Evolutionary conservation across 768 basidiomycete species (phyloP).

Genomic region (Rubroboletus satanas): DNA sequence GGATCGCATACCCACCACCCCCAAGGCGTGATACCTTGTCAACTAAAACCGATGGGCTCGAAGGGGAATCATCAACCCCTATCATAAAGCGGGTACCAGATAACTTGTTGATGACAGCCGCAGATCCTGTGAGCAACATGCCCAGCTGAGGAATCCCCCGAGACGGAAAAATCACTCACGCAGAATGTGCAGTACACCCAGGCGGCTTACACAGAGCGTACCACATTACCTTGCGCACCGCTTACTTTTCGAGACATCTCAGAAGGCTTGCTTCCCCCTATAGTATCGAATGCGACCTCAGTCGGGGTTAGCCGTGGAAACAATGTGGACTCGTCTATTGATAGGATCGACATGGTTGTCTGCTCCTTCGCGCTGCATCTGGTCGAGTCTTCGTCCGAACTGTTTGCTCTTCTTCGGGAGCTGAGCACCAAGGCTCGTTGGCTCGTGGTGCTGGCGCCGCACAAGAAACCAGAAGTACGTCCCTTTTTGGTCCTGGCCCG

Average conservation of each 20-base stretch:
- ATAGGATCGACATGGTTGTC: constrained; percentile 54
- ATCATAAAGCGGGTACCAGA: constrained; percentile 7
- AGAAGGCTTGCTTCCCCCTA: constrained; percentile 47
- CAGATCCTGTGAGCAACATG: constrained; percentile 24
- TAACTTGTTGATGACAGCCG: constrained; percentile 19
- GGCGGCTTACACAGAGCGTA: constrained; percentile 53
- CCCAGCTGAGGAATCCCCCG: background rate
- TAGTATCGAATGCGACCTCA: constrained; percentile 10
- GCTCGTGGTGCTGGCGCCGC: constrained; percentile 68
- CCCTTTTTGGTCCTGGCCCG: background rate
- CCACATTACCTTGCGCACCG: constrained; percentile 49
- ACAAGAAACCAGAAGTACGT: constrained; percentile 70
- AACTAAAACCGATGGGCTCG: background rate
- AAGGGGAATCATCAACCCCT: background rate
- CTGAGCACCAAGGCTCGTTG: constrained; percentile 58
- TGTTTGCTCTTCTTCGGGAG: constrained; percentile 64
- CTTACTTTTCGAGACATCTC: constrained; percentile 64
- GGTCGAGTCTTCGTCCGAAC: constrained; percentile 52
- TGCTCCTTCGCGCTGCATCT: constrained; percentile 78
- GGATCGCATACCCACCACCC: background rate
- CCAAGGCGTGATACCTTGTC: background rate
- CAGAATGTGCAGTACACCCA: constrained; percentile 48
- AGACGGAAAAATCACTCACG: constrained; percentile 10
- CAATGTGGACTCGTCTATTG: background rate
- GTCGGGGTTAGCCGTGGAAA: background rate